Evolutionary conservation across 495 filamentous ascomycete genomes (phyloP).

Genomic region (Peziza echinospora): DNA sequence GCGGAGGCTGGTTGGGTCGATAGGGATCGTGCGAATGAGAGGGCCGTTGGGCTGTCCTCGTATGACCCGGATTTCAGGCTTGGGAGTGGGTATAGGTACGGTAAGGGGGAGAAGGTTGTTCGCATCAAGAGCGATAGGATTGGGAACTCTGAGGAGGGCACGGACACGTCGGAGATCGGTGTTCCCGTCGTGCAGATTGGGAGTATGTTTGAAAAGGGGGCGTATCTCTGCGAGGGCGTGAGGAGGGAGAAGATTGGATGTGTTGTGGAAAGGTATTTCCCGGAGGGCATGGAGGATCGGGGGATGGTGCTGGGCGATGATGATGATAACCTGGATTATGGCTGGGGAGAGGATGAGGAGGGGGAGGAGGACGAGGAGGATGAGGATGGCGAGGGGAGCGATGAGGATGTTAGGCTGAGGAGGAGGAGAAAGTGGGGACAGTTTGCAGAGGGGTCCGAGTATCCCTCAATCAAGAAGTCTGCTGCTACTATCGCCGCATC

Average conservation of each 20-base stretch:
- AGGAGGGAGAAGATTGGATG: conserved; percentile 14
- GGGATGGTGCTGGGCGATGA: neutral
- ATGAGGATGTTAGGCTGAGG: neutral
- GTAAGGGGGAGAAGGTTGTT: neutral
- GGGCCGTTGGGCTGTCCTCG: conserved; percentile 3
- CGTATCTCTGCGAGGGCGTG: conserved; percentile 9
- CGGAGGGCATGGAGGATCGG: neutral
- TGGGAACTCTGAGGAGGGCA: neutral
- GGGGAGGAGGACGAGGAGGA: neutral
- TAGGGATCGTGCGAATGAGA: neutral
- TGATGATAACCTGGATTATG: neutral
- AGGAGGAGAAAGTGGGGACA: neutral
- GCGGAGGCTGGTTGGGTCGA: neutral
- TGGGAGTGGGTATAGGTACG: neutral
- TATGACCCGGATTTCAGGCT: no score
- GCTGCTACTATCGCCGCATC: no score
- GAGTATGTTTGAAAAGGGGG: conserved; percentile 2
- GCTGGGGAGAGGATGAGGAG: neutral
- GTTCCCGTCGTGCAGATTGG: conserved; percentile 3
- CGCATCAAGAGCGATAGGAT: neutral
- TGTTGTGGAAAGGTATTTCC: conserved; percentile 4
- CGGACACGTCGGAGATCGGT: neutral
- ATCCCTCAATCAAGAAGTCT: no score
- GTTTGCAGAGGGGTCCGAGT: neutral
- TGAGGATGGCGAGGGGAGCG: neutral